Conservation (phyloP, 768 basidiomycete species). For the Sistotremastrum suecicum region DNA sequence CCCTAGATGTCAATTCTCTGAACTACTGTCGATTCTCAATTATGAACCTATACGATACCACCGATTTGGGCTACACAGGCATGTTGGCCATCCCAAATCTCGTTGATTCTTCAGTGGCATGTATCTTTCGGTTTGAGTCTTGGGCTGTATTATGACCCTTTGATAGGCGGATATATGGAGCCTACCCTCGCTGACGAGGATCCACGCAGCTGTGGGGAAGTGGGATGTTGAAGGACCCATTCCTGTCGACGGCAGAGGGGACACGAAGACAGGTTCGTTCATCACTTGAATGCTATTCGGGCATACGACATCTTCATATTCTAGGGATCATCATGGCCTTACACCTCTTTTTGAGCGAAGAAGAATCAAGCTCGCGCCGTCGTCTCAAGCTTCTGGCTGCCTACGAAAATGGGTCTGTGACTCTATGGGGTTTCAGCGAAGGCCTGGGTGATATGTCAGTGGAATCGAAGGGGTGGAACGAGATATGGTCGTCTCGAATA, state of each 20-base stretch:
- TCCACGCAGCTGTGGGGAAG: slow-evolving; percentile 80
- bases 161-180: slow-evolving; percentile 77
- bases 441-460: slow-evolving; percentile 34
- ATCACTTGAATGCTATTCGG: not conserved
- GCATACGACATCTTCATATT: not conserved
- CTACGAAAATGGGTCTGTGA: slow-evolving; percentile 85
- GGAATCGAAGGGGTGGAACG: slow-evolving; percentile 62
- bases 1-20: slow-evolving; percentile 82
- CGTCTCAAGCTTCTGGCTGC: slow-evolving; percentile 54
- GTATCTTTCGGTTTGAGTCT: slow-evolving; percentile 6
- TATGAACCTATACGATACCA: slow-evolving; percentile 17
- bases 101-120: slow-evolving; percentile 72
- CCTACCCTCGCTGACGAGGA: slow-evolving; percentile 47
- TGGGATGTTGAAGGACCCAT: slow-evolving; percentile 17
- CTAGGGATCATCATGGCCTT: slow-evolving; percentile 85
- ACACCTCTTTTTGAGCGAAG: slow-evolving; percentile 36
- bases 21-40: slow-evolving; percentile 90
- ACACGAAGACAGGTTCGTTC: slow-evolving; percentile 39
- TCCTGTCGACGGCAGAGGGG: slow-evolving; percentile 32
- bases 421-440: slow-evolving; percentile 38
- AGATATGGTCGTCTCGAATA: slow-evolving; percentile 47
- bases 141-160: too few species aligned
- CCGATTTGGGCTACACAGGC: slow-evolving; percentile 15
- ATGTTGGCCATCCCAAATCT: slow-evolving; percentile 79
- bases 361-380: slow-evolving; percentile 9